phyloP scores from a whole-genome alignment of 768 basidiomycete genomes.

The Leucogyrophana mollusca region DNA sequence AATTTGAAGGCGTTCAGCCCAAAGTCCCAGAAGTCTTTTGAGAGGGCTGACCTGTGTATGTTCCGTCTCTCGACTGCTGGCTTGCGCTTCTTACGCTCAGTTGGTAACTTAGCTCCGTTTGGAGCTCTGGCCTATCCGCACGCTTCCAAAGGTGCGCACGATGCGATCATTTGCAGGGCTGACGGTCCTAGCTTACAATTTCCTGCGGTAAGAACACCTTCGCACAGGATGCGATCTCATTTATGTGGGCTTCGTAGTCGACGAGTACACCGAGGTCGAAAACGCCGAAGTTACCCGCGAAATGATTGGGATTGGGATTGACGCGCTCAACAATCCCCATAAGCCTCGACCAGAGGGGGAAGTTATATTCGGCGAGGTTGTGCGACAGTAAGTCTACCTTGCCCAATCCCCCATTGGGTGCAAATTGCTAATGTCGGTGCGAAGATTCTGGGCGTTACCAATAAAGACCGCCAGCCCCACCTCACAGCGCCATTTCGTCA shows the following conservation, averaged over 20 bases:
- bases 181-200: no score
- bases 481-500: slow-evolving; percentile 8
- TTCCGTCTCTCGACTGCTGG: no score
- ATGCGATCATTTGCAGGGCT: background rate
- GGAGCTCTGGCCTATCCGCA: slow-evolving; percentile 4
- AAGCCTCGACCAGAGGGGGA: slow-evolving; percentile 8
- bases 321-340: slow-evolving; percentile 7
- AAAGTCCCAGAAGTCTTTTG: slow-evolving; percentile 37
- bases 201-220: slow-evolving; percentile 11
- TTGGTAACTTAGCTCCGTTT: slow-evolving; percentile 6
- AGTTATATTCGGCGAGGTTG: slow-evolving; percentile 8
- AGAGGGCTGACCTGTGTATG: slow-evolving; percentile 40
- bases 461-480: slow-evolving; percentile 2
- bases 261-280: slow-evolving; percentile 29
- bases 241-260: slow-evolving; percentile 29
- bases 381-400: slow-evolving; percentile 8
- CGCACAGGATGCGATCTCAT: slow-evolving; percentile 31
- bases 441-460: slow-evolving; percentile 7
- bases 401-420: background rate
- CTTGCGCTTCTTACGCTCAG: no score
- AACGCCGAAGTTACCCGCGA: slow-evolving; percentile 1
- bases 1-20: slow-evolving; percentile 34
- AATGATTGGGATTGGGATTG: slow-evolving; percentile 6
- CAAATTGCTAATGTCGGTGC: no score
- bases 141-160: slow-evolving; percentile 6